Conservation (phyloP, 495 filamentous ascomycete species). For the Jackrogersella multiformis region DNA sequence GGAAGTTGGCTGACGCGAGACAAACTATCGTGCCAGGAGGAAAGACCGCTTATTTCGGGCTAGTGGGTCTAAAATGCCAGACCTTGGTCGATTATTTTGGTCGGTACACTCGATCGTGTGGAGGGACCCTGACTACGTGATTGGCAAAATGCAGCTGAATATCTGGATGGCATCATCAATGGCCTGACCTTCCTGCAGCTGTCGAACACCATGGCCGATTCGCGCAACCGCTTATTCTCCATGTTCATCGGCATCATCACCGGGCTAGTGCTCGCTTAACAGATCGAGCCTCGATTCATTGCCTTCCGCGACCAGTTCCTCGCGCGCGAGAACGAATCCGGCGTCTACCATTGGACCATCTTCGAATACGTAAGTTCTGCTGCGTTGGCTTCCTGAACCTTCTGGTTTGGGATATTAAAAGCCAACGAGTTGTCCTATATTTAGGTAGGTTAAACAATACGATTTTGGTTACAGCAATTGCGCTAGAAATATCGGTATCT, state of each 20-base stretch:
- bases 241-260: slow-evolving; percentile 78
- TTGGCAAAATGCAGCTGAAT: slow-evolving; percentile 67
- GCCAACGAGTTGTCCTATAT: background rate
- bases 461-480: slow-evolving; percentile 29
- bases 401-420: background rate
- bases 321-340: slow-evolving; percentile 72
- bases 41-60: slow-evolving; percentile 67
- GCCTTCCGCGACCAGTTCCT: slow-evolving; percentile 72
- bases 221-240: slow-evolving; percentile 72
- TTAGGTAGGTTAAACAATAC: background rate
- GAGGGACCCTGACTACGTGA: slow-evolving; percentile 67
- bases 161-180: slow-evolving; percentile 70
- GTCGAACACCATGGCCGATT: slow-evolving; percentile 65
- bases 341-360: slow-evolving; percentile 76
- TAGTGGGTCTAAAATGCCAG: slow-evolving; percentile 47
- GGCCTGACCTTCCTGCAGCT: slow-evolving; percentile 73
- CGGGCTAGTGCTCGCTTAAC: slow-evolving; percentile 68
- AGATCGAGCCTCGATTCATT: slow-evolving; percentile 75
- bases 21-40: slow-evolving; percentile 73
- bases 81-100: slow-evolving; percentile 50
- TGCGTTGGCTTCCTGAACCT: background rate
- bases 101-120: slow-evolving; percentile 65
- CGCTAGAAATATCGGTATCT: slow-evolving; percentile 41
- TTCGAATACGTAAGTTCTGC: slow-evolving; percentile 55
- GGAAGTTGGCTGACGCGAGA: slow-evolving; percentile 75